A percentile compares a stretch with the other conserved stretches of the same genome.
phyloP scores from a whole-genome alignment of 441 rosid species.

The Populus tomentosa region DNA sequence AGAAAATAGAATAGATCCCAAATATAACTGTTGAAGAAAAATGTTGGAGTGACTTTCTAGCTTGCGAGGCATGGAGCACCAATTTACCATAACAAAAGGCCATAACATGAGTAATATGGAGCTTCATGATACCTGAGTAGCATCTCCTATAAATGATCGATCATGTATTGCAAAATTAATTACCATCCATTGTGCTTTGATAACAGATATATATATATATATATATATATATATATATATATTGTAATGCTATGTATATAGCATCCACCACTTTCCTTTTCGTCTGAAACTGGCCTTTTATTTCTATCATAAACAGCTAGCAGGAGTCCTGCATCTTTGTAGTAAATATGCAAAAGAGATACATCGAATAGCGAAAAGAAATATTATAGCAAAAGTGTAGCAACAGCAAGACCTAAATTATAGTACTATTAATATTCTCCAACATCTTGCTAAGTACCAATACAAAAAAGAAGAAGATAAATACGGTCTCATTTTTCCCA shows the following conservation, averaged over 20 bases:
- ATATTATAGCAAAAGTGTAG: background rate
- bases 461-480: slow-evolving; percentile 7
- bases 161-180: too few relatives aligned
- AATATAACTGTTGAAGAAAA: background rate
- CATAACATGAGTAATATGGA: background rate
- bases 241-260: background rate
- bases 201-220: too few relatives aligned
- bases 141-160: background rate
- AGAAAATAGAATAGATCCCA: background rate
- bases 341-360: slow-evolving; percentile 2
- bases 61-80: background rate
- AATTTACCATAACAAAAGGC: background rate
- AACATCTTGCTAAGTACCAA: slow-evolving; percentile 17
- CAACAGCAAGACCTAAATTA: slow-evolving; percentile 7
- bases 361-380: background rate
- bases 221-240: too few relatives aligned
- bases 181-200: too few relatives aligned
- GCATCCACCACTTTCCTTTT: slow-evolving; percentile 13
- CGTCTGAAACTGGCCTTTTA: slow-evolving; percentile 9
- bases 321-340: slow-evolving; percentile 13
- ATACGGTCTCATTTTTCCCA: slow-evolving; percentile 3
- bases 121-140: background rate
- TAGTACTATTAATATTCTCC: slow-evolving; percentile 19
- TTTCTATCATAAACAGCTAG: slow-evolving; percentile 12
- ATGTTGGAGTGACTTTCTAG: background rate